phyloP scores from a whole-genome alignment of 306 rosid species.

The Cucurbita moschata region DNA sequence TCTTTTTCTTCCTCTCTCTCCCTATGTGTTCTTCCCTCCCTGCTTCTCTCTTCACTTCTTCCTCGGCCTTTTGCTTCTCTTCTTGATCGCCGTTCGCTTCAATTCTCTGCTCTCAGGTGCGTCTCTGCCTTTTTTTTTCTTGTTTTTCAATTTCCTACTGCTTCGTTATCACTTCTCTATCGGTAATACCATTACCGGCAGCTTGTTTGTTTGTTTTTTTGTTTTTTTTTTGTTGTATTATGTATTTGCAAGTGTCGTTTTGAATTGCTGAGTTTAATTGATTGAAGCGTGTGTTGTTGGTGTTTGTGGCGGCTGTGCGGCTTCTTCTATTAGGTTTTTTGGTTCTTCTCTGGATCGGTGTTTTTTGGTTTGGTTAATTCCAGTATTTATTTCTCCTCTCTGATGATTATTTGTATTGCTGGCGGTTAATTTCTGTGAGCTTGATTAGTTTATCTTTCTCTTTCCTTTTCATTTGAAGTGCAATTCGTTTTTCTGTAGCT shows the following conservation, averaged over 20 bases:
- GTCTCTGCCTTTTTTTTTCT: not conserved
- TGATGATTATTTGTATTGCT: not conserved
- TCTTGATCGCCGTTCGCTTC: not conserved
- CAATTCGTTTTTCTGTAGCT: not conserved
- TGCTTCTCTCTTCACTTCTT: not conserved
- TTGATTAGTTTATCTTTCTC: not conserved
- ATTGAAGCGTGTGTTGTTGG: not conserved
- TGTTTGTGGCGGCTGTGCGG: not conserved
- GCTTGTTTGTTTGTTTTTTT: not conserved
- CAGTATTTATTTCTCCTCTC: not conserved
- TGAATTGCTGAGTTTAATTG: not conserved
- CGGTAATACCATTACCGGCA: not conserved
- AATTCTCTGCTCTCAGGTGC: not conserved
- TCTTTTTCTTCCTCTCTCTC: not conserved
- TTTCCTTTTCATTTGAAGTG: not conserved
- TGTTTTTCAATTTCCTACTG: not conserved
- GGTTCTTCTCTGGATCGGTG: not conserved
- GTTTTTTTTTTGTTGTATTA: not conserved
- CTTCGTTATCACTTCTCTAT: not conserved
- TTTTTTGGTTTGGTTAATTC: not conserved
- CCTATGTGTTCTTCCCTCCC: not conserved
- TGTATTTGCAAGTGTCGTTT: not conserved
- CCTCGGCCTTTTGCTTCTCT: not conserved
- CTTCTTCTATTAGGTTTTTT: not conserved
- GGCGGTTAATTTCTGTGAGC: not conserved